Conservation (phyloP, 139 green algal species). For the Chlorokybus atmophyticus region DNA sequence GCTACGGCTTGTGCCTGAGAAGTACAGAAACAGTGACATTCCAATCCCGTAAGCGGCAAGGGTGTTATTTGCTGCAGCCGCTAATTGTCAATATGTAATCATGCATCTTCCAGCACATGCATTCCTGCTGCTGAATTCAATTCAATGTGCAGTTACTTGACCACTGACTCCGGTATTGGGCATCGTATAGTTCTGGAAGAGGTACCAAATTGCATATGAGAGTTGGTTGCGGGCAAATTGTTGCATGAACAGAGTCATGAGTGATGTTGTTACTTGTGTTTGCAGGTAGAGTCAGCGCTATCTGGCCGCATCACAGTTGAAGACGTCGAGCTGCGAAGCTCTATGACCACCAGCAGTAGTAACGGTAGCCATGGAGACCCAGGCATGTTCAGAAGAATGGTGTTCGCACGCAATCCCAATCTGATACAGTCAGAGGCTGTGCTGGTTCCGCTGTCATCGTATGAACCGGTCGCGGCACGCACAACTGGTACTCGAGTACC, state of each 20-base stretch:
- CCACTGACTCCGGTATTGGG: slow-evolving; percentile 31
- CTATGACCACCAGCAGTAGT: too few relatives aligned
- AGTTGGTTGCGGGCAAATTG: background rate
- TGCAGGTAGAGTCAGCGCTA: slow-evolving; percentile 13
- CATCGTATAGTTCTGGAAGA: slow-evolving; percentile 9
- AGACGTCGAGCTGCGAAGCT: slow-evolving; percentile 32
- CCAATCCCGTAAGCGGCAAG: slow-evolving; percentile 12
- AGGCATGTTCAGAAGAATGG: slow-evolving; percentile 25
- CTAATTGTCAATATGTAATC: too few relatives aligned
- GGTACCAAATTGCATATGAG: slow-evolving; percentile 1
- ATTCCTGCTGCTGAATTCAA: background rate
- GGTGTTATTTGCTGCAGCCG: background rate
- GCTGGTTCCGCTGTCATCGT: too few relatives aligned
- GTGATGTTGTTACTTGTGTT: too few relatives aligned
- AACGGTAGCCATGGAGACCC: too few relatives aligned
- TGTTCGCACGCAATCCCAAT: slow-evolving; percentile 31
- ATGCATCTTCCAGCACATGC: too few relatives aligned
- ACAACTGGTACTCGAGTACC: too few relatives aligned
- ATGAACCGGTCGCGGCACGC: too few relatives aligned
- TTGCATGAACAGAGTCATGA: too few relatives aligned
- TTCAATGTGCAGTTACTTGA: slow-evolving; percentile 29
- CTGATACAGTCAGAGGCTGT: slow-evolving; percentile 39
- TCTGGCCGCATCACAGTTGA: slow-evolving; percentile 33
- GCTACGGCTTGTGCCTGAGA: slow-evolving; percentile 18
- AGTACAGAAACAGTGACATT: background rate